These are phyloP conservation scores for Daldinia concentrica DNA, from an alignment of 495 filamentous ascomycete species.

Conservation along the genomic window DNA sequence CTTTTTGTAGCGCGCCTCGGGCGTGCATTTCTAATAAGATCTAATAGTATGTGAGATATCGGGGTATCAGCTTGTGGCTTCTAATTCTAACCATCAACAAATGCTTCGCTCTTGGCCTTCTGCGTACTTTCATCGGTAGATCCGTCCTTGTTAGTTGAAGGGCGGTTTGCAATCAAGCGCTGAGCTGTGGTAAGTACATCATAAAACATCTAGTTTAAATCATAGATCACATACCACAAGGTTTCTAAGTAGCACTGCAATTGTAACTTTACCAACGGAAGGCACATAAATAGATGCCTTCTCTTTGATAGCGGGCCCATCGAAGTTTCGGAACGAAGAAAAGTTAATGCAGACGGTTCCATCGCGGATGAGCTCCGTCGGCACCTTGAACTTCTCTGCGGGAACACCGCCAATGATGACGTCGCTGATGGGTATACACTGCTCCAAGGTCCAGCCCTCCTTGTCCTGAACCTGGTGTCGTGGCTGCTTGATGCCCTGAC, in stretches of 20 bases:
- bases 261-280: slow-evolving; percentile 96
- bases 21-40: not conserved
- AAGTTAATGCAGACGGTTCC: slow-evolving; percentile 98
- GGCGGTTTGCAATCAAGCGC: slow-evolving; percentile 56
- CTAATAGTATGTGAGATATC: not conserved
- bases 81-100: slow-evolving; percentile 46
- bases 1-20: slow-evolving; percentile 11
- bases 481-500: slow-evolving; percentile 79
- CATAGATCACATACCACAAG: slow-evolving; percentile 72
- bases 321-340: slow-evolving; percentile 95
- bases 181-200: slow-evolving; percentile 22
- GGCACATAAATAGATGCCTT: slow-evolving; percentile 97
- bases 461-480: slow-evolving; percentile 86
- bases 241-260: slow-evolving; percentile 89
- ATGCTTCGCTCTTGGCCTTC: slow-evolving; percentile 51
- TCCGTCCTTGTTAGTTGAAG: slow-evolving; percentile 45
- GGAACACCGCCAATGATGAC: slow-evolving; percentile 97
- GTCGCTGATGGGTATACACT: slow-evolving; percentile 86
- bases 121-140: slow-evolving; percentile 41
- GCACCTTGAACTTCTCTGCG: slow-evolving; percentile 84
- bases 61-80: slow-evolving; percentile 12
- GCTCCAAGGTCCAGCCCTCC: slow-evolving; percentile 75
- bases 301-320: slow-evolving; percentile 79
- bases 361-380: slow-evolving; percentile 79
- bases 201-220: not conserved